A percentile compares a stretch with the other conserved stretches of the same genome.
phyloP scores from a whole-genome alignment of 148 eudicot genomes.

The Vaccinium vitisidaea region DNA sequence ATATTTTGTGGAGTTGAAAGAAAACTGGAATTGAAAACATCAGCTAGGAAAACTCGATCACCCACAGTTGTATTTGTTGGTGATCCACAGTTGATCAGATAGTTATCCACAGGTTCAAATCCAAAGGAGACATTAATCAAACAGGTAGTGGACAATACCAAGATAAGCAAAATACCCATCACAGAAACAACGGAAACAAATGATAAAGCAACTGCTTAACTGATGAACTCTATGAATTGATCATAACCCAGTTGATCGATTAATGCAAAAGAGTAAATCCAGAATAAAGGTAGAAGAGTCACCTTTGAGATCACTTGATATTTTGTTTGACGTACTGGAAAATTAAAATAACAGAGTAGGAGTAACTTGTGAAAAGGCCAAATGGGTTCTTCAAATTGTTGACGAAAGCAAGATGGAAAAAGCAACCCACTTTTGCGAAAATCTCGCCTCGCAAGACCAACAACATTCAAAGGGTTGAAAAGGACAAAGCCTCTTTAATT shows the following conservation, averaged over 20 bases:
- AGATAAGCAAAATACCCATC: constrained; percentile 21
- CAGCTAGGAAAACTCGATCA: constrained; percentile 39
- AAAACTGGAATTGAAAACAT: constrained; percentile 28
- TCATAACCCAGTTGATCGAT: neutral
- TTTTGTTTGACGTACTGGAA: neutral
- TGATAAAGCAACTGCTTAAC: neutral
- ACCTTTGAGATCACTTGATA: constrained; percentile 9
- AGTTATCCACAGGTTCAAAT: constrained; percentile 47
- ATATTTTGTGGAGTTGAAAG: constrained; percentile 43
- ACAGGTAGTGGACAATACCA: constrained; percentile 33
- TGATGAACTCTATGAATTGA: neutral
- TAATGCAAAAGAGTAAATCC: neutral
- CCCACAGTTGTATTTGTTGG: constrained; percentile 34
- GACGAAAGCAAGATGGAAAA: neutral
- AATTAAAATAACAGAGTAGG: neutral
- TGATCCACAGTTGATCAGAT: constrained; percentile 62
- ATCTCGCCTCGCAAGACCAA: too few relatives aligned
- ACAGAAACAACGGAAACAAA: neutral
- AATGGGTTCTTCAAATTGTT: neutral
- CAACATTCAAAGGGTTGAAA: too few relatives aligned
- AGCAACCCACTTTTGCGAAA: too few relatives aligned
- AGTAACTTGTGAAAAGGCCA: neutral
- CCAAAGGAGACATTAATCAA: constrained; percentile 37
- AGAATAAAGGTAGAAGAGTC: constrained; percentile 1
- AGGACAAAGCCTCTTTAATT: too few relatives aligned